Conservation (phyloP, 225 moss, liverwort and hornwort species). For the Ulota crispa region DNA sequence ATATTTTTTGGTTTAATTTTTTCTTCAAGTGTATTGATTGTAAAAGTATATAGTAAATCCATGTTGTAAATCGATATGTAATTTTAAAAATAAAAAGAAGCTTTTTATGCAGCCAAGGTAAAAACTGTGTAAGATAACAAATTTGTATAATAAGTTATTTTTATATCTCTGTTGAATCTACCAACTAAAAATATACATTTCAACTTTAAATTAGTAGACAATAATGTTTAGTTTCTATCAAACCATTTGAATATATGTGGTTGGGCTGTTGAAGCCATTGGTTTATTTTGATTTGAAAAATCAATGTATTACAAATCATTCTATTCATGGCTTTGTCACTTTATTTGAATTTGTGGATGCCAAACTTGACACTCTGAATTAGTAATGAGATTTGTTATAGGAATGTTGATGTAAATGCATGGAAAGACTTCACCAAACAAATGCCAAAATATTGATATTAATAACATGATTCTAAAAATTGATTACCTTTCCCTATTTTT, state of each 20-base stretch:
- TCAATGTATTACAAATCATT: neutral
- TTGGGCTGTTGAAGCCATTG: rapidly evolving
- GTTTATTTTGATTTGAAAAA: neutral
- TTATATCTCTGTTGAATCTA: neutral
- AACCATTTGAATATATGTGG: neutral
- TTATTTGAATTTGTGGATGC: neutral
- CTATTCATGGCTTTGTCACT: neutral
- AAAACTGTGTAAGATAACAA: no score
- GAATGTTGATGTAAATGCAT: neutral
- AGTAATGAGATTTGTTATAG: neutral
- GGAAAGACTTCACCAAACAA: neutral
- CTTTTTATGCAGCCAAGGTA: no score
- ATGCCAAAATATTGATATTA: neutral
- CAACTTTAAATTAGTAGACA: neutral
- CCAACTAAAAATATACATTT: neutral
- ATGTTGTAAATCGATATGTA: no score
- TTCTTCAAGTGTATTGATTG: no score
- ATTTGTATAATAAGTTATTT: no score
- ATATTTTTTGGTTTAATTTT: no score
- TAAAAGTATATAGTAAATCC: no score
- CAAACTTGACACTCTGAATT: neutral
- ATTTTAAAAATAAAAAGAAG: no score
- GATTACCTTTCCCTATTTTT: neutral
- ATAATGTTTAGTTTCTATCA: neutral
- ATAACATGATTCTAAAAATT: rapidly evolving